Conservation (phyloP, 208 protist genomes). For the Entamoeba invadens region DNA sequence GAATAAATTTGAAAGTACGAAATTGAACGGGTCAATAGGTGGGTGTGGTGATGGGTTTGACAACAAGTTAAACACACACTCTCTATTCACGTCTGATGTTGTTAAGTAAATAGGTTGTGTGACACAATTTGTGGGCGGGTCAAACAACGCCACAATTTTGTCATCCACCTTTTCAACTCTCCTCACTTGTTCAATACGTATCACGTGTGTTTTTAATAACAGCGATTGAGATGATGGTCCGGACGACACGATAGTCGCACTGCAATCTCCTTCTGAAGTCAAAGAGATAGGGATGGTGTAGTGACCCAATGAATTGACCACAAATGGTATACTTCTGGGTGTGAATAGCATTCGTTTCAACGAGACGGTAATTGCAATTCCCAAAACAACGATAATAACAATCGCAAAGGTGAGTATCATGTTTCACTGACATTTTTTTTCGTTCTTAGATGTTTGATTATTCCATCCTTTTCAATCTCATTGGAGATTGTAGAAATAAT, state of each 20-base stretch:
- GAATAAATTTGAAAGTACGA: background rate
- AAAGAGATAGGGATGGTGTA: background rate
- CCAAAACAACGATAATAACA: no score
- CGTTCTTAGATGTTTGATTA: no score
- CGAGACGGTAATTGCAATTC: no score
- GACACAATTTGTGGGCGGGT: background rate
- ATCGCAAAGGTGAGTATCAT: no score
- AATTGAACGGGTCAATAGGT: background rate
- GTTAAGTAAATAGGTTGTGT: background rate
- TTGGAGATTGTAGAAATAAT: no score
- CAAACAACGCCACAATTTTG: background rate
- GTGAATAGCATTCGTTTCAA: no score
- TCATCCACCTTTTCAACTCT: background rate
- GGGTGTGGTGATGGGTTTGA: background rate
- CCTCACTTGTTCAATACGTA: background rate
- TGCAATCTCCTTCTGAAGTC: background rate
- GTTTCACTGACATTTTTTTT: no score
- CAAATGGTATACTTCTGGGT: no score
- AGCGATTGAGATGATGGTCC: background rate
- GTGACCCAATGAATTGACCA: no score
- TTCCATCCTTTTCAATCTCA: no score
- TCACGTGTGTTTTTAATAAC: background rate
- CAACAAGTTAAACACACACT: background rate
- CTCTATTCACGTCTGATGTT: background rate
- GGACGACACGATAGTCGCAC: background rate